A percentile compares a stretch with the other conserved stretches of the same genome.
These are phyloP conservation scores for Yamadazyma buinensis DNA, from an alignment of 1,139 yeast genomes.

Conservation along the genomic window DNA sequence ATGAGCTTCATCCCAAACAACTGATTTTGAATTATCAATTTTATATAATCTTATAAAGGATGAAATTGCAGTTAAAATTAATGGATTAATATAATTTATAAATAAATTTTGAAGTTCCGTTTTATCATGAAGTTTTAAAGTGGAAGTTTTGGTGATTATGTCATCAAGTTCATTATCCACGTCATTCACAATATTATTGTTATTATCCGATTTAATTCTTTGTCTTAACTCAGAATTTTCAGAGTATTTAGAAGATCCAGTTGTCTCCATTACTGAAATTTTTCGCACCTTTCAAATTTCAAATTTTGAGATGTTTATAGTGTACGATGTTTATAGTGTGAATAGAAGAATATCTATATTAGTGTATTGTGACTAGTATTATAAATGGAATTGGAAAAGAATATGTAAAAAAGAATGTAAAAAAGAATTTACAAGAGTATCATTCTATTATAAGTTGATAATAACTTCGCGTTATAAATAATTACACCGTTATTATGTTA, in stretches of 20 bases:
- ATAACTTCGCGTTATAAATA: too few relatives aligned
- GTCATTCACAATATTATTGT: background rate
- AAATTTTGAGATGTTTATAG: too few relatives aligned
- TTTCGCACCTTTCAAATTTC: too few relatives aligned
- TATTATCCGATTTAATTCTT: background rate
- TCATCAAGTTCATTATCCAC: constrained; percentile 22
- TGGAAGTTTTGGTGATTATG: constrained; percentile 25
- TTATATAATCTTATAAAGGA: constrained; percentile 64
- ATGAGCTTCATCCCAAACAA: constrained; percentile 83
- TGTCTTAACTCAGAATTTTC: constrained; percentile 2
- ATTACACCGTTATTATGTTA: too few relatives aligned
- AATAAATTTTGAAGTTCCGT: constrained; percentile 11
- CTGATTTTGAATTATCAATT: constrained; percentile 60
- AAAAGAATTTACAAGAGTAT: too few relatives aligned
- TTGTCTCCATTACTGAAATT: background rate
- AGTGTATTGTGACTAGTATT: too few relatives aligned
- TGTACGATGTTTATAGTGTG: too few relatives aligned
- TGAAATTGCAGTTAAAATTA: constrained; percentile 51
- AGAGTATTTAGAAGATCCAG: constrained; percentile 2
- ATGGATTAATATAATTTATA: constrained; percentile 25
- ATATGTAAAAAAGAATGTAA: too few relatives aligned
- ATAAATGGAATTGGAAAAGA: too few relatives aligned
- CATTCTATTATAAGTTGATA: too few relatives aligned
- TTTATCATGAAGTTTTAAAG: constrained; percentile 15
- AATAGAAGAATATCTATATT: too few relatives aligned